phyloP scores from a whole-genome alignment of 352 stramenopile species.

The Blastocystis sp. region DNA sequence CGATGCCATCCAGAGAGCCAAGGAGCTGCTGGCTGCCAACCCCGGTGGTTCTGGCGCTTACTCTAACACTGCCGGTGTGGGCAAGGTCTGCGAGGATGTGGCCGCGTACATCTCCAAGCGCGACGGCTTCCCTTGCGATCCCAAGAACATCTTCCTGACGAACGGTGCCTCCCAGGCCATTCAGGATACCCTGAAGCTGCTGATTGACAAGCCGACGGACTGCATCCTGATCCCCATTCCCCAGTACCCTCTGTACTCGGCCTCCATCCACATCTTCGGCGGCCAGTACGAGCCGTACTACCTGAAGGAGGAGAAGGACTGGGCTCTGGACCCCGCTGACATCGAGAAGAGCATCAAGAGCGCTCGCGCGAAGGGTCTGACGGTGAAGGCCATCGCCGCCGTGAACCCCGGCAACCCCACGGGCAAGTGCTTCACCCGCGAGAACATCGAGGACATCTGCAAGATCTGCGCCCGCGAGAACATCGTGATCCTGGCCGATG shows the following conservation, averaged over 20 bases:
- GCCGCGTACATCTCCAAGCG: conserved; percentile 85
- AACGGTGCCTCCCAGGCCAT: conserved; percentile 93
- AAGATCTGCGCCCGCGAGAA: conserved; percentile 90
- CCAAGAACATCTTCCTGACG: conserved; percentile 94
- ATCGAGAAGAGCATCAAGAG: conserved; percentile 86
- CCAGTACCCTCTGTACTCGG: conserved; percentile 97
- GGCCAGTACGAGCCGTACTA: conserved; percentile 93
- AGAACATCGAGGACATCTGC: conserved; percentile 92
- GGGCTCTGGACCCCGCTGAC: conserved; percentile 85
- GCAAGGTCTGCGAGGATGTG: conserved; percentile 86
- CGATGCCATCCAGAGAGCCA: conserved; percentile 67
- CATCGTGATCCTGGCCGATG: conserved; percentile 94
- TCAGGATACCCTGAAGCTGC: conserved; percentile 89
- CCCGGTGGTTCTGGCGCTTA: conserved; percentile 87
- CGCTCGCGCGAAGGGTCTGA: conserved; percentile 86
- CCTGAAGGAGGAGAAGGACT: conserved; percentile 90
- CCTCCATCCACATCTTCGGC: conserved; percentile 89
- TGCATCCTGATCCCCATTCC: conserved; percentile 92
- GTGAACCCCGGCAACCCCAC: conserved; percentile 99
- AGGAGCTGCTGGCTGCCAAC: conserved; percentile 78
- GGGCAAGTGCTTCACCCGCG: conserved; percentile 84
- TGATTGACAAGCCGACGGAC: conserved; percentile 97
- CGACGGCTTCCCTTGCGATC: conserved; percentile 86
- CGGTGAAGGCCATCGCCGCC: conserved; percentile 90
- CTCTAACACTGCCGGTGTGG: conserved; percentile 87